phyloP scores from a whole-genome alignment of 768 basidiomycete genomes.

The Boletus subparvulus region DNA sequence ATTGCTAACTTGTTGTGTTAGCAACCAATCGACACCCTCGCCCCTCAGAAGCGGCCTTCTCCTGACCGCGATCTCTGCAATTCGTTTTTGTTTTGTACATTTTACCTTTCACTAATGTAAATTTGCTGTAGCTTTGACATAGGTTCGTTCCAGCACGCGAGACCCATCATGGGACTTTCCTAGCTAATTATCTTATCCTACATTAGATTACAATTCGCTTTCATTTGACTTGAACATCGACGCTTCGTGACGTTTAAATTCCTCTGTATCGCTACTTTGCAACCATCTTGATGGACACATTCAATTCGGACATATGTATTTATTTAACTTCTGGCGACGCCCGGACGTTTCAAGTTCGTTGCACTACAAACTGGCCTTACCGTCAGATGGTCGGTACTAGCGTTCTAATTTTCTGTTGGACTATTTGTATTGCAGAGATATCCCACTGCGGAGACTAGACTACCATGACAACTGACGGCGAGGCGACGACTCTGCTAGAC shows the following conservation, averaged over 20 bases:
- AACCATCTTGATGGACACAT: slow-evolving; percentile 3
- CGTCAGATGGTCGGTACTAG: no score
- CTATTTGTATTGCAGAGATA: neutral
- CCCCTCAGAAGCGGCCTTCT: neutral
- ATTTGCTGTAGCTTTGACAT: slow-evolving; percentile 19
- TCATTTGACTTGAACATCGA: neutral
- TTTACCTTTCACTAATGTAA: slow-evolving; percentile 7
- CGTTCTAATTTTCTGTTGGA: neutral
- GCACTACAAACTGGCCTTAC: no score
- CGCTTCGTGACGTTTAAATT: neutral
- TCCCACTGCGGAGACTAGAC: neutral
- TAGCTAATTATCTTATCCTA: slow-evolving; percentile 1
- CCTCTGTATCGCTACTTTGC: slow-evolving; percentile 13
- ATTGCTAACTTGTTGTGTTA: slow-evolving; percentile 16
- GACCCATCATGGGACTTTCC: neutral
- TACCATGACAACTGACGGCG: slow-evolving; percentile 24
- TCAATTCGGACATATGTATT: neutral
- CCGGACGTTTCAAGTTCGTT: neutral
- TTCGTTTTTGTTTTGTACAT: slow-evolving; percentile 2
- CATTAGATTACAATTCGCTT: neutral
- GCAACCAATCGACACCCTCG: slow-evolving; percentile 5
- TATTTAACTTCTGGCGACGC: neutral
- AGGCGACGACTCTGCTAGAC: slow-evolving; percentile 26
- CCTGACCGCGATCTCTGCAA: neutral
- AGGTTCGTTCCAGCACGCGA: neutral